Conservation (phyloP, 192 early-diverging fungal genomes). For the Backusella australiensis region DNA sequence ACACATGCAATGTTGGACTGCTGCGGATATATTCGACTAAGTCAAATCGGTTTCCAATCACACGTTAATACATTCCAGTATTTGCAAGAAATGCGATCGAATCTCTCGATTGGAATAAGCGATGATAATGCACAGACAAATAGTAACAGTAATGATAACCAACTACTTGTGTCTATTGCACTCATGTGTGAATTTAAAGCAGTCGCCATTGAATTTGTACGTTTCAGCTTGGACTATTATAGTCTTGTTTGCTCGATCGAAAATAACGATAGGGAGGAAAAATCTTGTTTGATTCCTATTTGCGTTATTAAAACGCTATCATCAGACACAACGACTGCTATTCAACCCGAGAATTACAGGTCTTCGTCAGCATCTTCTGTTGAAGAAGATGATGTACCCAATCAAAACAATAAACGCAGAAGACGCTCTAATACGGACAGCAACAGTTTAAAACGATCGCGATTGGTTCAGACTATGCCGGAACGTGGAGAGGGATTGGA, state of each 20-base stretch:
- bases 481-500: conserved; percentile 11
- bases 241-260: conserved; percentile 19
- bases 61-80: conserved; percentile 22
- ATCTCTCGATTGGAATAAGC: not conserved
- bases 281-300: conserved; percentile 32
- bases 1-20: conserved; percentile 22
- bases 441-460: not conserved
- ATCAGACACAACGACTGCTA: not conserved
- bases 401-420: not conserved
- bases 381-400: not conserved
- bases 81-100: conserved; percentile 15
- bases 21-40: conserved; percentile 22
- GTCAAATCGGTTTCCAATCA: not conserved
- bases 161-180: conserved; percentile 1
- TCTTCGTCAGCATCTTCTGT: not conserved
- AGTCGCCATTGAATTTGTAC: conserved; percentile 19
- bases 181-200: conserved; percentile 29
- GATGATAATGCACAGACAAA: not conserved
- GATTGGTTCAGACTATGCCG: not conserved
- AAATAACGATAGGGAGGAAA: conserved; percentile 13
- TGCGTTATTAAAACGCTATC: conserved; percentile 16
- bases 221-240: conserved; percentile 25
- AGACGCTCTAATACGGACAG: not conserved
- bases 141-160: not conserved
- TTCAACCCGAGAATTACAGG: not conserved